Evolutionary conservation across 345 rosid genomes (phyloP).

Genomic region (Eucalyptus melliodora): DNA sequence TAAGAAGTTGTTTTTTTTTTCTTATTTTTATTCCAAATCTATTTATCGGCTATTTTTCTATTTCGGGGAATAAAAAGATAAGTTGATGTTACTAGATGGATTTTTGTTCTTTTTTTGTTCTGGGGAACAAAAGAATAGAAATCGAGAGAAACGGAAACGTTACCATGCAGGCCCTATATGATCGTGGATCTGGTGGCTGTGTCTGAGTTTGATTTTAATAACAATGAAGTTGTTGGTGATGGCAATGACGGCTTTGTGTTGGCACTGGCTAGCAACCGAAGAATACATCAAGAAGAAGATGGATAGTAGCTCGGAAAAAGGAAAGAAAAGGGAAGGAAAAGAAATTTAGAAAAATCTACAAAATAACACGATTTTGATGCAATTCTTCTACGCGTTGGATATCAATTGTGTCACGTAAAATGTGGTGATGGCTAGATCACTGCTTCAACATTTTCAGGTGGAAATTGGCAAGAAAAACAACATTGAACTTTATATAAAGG

Average conservation of each 20-base stretch:
- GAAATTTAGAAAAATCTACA: no score
- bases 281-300: no score
- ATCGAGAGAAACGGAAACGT: accelerated
- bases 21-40: no score
- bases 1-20: no score
- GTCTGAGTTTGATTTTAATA: background rate
- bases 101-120: no score
- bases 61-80: accelerated
- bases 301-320: background rate
- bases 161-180: accelerated
- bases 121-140: accelerated
- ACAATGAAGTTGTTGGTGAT: background rate
- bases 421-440: background rate
- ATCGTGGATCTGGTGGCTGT: accelerated
- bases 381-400: no score
- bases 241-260: accelerated
- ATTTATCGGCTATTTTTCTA: accelerated
- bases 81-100: accelerated
- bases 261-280: background rate
- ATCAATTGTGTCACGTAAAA: no score
- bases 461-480: background rate
- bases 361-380: accelerated
- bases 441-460: background rate
- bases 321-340: no score
- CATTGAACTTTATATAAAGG: background rate